Base-by-base conservation (phyloP, 169 alveolate species). In the Eimeria maxima region DNA sequence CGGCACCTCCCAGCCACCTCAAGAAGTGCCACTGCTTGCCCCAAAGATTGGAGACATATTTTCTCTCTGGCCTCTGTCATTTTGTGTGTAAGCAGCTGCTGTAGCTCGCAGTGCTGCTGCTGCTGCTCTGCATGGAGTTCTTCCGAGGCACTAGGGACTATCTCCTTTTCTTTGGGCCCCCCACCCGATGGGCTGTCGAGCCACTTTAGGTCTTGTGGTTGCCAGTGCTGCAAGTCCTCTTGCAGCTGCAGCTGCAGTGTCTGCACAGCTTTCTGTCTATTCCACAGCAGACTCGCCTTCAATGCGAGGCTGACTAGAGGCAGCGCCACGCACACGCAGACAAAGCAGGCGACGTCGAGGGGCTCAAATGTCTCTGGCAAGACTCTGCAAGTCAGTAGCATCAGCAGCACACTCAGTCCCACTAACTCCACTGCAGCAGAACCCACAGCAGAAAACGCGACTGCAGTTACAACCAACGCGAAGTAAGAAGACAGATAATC, bases 161-260 rank as follows among this genome's bases (percentile, higher is more conserved):
- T 20, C 89, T 27, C 44, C 50, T 16, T 16, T 8, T 18, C 50
- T 42, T 27, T 73, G n/a, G n/a, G n/a, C 83, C 5, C 45, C 45
- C 67, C 57, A 20, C 44, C 57, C 38, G 24, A 4, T 20, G 69
- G 89, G 67, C 89, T 47, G 47, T 78, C 89, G 22, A 78, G 89
- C 89, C 89, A 78, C 65, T 22, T 78, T 10, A 78, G 24, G 89
- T 78, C 89, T 78, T 78, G 57, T 7, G 89, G 89, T 1, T 47
- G 60, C 89, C 89, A 78, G 33, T 78, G 67, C 65, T 24, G 38
- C 89, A 78, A 24, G 47, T 16, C 67, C 42, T 42, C 67, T 29
- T 44, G 16, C 67, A 78, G 45, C 44, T 45, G 27, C 29, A 14
- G 89, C 33, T 20, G 67, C 67, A 38, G 60, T 6, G 27, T 29